Percentiles rank a stretch among this genome's conserved stretches.
Conservation (phyloP, 1,139 yeast genomes). For the Hansenula lynferdii region DNA sequence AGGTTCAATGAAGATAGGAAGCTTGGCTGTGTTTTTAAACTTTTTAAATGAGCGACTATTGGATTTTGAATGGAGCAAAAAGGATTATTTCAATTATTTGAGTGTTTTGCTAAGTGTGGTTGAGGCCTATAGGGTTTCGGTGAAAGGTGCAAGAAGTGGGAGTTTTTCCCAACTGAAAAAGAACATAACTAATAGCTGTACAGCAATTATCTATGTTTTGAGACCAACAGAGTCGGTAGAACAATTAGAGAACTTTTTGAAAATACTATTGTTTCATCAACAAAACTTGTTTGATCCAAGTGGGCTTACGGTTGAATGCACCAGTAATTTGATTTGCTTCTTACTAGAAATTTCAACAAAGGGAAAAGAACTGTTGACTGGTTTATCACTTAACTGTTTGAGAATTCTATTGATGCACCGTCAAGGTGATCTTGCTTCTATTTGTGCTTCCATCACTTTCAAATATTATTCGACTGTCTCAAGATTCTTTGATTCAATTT, state of each 20-base stretch:
- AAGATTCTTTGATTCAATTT: conserved; percentile 19
- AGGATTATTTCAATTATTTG: conserved; percentile 21
- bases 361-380: conserved; percentile 11
- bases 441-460: conserved; percentile 22
- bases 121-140: conserved; percentile 14
- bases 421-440: conserved; percentile 21
- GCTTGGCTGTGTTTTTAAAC: conserved; percentile 15
- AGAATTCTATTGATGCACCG: conserved; percentile 25
- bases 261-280: conserved; percentile 38
- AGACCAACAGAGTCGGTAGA: conserved; percentile 19
- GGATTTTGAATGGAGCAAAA: conserved; percentile 20
- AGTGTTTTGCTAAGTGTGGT: conserved; percentile 13
- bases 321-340: conserved; percentile 29
- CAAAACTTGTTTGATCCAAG: conserved; percentile 33
- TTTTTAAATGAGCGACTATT: conserved; percentile 15
- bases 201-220: conserved; percentile 15
- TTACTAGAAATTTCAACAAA: conserved; percentile 15
- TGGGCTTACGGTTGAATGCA: conserved; percentile 28
- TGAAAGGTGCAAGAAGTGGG: conserved; percentile 11
- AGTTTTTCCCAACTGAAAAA: conserved; percentile 13
- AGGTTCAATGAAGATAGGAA: conserved; percentile 15
- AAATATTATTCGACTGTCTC: conserved; percentile 13
- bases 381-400: conserved; percentile 23
- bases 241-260: conserved; percentile 20
- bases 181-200: conserved; percentile 8